These are phyloP conservation scores for Coemansia sp. DNA, from an alignment of 192 early-diverging fungal genomes.

Conservation along the genomic window DNA sequence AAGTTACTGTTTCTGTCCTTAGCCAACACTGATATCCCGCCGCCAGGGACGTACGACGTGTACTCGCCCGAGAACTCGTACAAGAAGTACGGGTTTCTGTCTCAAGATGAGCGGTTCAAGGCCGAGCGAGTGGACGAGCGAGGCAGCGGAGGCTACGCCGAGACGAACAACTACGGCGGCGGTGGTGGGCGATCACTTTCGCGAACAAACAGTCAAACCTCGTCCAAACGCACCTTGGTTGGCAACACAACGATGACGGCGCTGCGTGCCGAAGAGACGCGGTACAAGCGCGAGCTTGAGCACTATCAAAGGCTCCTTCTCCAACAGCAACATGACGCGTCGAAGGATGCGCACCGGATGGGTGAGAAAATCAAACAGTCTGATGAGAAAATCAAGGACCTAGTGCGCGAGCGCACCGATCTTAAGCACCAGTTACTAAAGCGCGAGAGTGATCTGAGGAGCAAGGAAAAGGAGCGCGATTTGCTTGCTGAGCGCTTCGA, in stretches of 20 bases:
- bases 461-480: conserved; percentile 31
- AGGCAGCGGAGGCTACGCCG: conserved; percentile 1
- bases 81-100: conserved; percentile 47
- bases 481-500: conserved; percentile 21
- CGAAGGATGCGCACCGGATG: conserved; percentile 23
- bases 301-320: conserved; percentile 19
- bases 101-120: conserved; percentile 34
- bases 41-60: conserved; percentile 40
- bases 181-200: not conserved
- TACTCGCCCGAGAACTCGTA: conserved; percentile 36
- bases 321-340: conserved; percentile 15
- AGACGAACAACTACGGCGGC: not conserved
- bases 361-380: conserved; percentile 22
- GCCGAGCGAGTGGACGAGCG: conserved; percentile 6
- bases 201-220: conserved; percentile 6
- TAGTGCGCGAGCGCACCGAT: conserved; percentile 37
- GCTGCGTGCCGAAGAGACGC: conserved; percentile 32
- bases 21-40: conserved; percentile 47
- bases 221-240: conserved; percentile 5
- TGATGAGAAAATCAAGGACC: conserved; percentile 29
- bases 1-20: not conserved
- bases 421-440: conserved; percentile 24
- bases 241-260: conserved; percentile 18
- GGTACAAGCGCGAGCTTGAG: conserved; percentile 40
- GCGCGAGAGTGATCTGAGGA: conserved; percentile 27